Evolutionary conservation across 2,329 filamentous ascomycete species (phyloP), one percentile per base, ranked within the genome.

Genomic region (Talaromyces sp.): DNA sequence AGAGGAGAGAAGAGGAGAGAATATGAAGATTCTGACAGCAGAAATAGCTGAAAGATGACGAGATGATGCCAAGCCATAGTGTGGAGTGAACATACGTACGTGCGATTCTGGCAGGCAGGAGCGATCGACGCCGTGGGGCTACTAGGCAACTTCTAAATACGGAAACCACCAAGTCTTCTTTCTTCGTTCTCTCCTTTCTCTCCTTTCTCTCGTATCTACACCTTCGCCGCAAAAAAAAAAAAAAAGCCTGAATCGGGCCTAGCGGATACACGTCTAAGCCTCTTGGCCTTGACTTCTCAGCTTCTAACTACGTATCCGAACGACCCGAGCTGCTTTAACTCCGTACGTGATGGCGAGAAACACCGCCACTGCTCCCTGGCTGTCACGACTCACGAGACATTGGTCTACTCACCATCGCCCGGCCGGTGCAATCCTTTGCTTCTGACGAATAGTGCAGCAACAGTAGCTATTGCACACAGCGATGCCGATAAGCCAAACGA

Each of bases 401-500:
- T 36, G 10, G 10, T 43, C 22, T 59, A 61, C 43, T 61, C 34
- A 43, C 45, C 31, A 40, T 53, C 60, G 15, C 34, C 45, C 31
- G 29, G 31, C 17, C 67, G 62, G 19, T 69, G 63, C 45, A 76
- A 62, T n/a, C 74, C 74, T 51, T 75, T 76, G 6, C 77, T 79
- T 36, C 73, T 77, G 6, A 80, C 79, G 67, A 85, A 83, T 3
- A 84, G 70, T 1, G 82, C 79, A 3, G 82, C 79, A 31, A 83
- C 65, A 1, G 84, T 78, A 0, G 83, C 85, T 2, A 87, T 68
- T 0, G 77, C 73, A 3, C 84, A 85, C 19, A 87, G 80, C 0
- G 71, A 76, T 0, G 86, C 86, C 1, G 85, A 87, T 0, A 82
- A 82, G 0, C 80, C 78, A 71, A 89, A 89, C 0, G 84, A 83